Evolutionary conservation across 257 asterid genomes (phyloP).

Genomic region (Capsicum pubescens): DNA sequence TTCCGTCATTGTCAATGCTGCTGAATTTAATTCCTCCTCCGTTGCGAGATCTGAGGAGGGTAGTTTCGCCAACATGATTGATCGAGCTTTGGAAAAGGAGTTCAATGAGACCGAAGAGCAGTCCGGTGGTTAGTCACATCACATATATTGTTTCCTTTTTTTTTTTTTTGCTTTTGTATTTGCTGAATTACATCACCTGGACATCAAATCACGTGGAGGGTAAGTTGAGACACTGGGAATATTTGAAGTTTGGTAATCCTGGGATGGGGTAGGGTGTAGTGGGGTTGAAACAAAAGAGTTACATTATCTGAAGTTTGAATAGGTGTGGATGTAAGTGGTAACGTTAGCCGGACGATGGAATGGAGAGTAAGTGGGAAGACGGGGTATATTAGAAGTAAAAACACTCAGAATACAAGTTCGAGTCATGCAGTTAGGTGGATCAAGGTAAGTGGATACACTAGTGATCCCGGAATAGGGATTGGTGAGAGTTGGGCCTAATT

Average conservation of each 20-base stretch:
- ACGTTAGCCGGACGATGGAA: not conserved
- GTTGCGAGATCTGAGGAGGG: slow-evolving; percentile 43
- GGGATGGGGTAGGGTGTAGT: slow-evolving; percentile 17
- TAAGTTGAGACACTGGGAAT: not conserved
- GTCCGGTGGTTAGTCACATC: slow-evolving; percentile 61
- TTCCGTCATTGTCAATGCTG: slow-evolving; percentile 38
- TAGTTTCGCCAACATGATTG: slow-evolving; percentile 64
- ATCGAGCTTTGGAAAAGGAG: slow-evolving; percentile 77
- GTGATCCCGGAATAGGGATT: not conserved
- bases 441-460: not conserved
- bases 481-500: not conserved
- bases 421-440: not conserved
- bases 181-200: slow-evolving; percentile 27
- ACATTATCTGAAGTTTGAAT: not conserved
- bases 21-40: slow-evolving; percentile 38
- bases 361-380: not conserved
- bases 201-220: not conserved
- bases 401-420: not conserved
- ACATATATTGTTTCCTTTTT: slow-evolving; percentile 28
- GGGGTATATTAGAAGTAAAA: not conserved
- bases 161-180: not conserved
- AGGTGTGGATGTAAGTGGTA: not conserved
- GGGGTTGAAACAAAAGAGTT: not conserved
- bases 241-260: not conserved
- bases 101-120: slow-evolving; percentile 76